phyloP scores from a whole-genome alignment of 2,329 filamentous ascomycete genomes.

The Talaromyces islandicus region DNA sequence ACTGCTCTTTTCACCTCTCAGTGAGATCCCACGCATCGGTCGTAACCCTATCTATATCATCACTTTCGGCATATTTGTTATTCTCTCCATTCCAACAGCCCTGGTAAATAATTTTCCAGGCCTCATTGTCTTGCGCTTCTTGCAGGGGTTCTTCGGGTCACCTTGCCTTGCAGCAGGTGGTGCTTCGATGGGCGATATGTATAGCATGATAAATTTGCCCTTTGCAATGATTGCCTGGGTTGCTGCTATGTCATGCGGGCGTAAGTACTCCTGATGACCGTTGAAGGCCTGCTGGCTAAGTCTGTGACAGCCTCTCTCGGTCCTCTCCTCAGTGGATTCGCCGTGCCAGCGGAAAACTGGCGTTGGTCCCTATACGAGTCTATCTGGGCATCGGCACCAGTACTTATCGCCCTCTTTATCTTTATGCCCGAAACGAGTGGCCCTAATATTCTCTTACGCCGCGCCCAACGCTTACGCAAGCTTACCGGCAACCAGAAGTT shows the following conservation, averaged over 20 bases:
- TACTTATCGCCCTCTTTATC: slow-evolving; percentile 56
- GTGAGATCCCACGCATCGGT: slow-evolving; percentile 60
- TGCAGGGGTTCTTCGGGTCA: slow-evolving; percentile 60
- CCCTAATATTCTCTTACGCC: slow-evolving; percentile 56
- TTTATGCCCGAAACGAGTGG: slow-evolving; percentile 60
- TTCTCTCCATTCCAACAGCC: slow-evolving; percentile 60
- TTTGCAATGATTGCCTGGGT: slow-evolving; percentile 58
- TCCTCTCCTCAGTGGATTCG: slow-evolving; percentile 56
- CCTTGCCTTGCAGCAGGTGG: slow-evolving; percentile 57
- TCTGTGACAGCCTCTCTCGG: slow-evolving; percentile 45
- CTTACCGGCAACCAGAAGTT: slow-evolving; percentile 53
- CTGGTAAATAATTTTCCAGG: slow-evolving; percentile 57
- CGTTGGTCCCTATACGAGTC: slow-evolving; percentile 56
- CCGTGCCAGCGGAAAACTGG: slow-evolving; percentile 50
- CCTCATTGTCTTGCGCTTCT: slow-evolving; percentile 58
- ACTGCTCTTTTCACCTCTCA: slow-evolving; percentile 59
- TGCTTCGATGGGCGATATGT: slow-evolving; percentile 42
- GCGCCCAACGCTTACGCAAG: slow-evolving; percentile 56
- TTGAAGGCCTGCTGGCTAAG: neutral
- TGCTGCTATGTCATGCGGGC: slow-evolving; percentile 35
- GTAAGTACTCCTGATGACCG: neutral
- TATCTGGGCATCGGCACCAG: slow-evolving; percentile 54
- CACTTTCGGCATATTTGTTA: slow-evolving; percentile 61
- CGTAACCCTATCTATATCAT: slow-evolving; percentile 61
- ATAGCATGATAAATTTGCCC: slow-evolving; percentile 50